Evolutionary conservation across 2,329 filamentous ascomycete species (phyloP), one percentile per base, ranked within the genome.

Genomic region (Aspergillus sp.): DNA sequence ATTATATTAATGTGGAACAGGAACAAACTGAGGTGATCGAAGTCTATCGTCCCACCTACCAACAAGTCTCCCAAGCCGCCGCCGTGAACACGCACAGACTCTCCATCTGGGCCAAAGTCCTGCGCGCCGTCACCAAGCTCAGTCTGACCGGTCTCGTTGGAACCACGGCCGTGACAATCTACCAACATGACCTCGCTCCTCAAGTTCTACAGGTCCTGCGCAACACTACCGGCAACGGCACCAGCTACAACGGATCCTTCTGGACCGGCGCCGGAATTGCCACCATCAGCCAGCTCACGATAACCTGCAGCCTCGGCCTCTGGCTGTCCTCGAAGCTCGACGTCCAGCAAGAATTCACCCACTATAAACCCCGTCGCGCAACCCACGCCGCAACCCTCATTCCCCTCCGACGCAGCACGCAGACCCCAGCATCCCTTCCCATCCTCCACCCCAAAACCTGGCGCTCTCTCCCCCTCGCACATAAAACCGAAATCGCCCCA

Each of bases 391-490:
- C 72, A 39, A 59, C 56, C 24, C 52, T 67, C 11, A 60, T 73
- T 56, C 67, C 51, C 11, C 60, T 60, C 11, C 42, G 71, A 49
- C 69, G 69, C 32, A 66, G 67, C 24, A 67, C 6, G 26, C 26
- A 29, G 26, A 69, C 73, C 2, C 54, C 22, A 32, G 16, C 16
- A 22, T 22, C 72, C 1, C 57, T 68, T 72, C 49, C 74, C 72
- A 61, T 72, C 78, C 52, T 72, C 71, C 9, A 74, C 77, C 29
- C 69, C 69, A 63, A 69, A 73, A 62, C 67, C 75, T 60, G 82
- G 80, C 18, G 81, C 79, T 69, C 73, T 4, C 74, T 85, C n/a
- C 77, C 78, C 0, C 70, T 85, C 6, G 24, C 53, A 22, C 36
- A 52, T 18, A 65, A 63, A 22, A 52, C 52, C 6, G 49, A 60